Percentiles rank a stretch among this genome's conserved stretches.
Evolutionary conservation across 306 rosid species (phyloP).

Genomic region (Fagus sylvatica): DNA sequence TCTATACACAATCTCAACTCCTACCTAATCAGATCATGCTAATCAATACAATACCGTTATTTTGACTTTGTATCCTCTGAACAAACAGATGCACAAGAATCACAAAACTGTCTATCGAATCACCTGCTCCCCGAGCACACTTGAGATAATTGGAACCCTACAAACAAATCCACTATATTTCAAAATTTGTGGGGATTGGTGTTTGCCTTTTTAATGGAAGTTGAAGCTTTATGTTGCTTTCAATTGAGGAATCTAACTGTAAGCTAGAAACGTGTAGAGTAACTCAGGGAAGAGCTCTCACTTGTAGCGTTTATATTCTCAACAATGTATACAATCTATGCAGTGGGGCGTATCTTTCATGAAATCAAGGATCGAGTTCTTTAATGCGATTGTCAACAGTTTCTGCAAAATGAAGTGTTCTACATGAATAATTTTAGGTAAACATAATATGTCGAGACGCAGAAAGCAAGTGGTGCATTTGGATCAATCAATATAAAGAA

Average conservation of each 20-base stretch:
- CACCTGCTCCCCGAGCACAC: constrained; percentile 23
- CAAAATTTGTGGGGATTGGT: constrained; percentile 2
- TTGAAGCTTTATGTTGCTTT: constrained; percentile 27
- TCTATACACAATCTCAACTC: constrained; percentile 8
- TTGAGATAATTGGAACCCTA: constrained; percentile 24
- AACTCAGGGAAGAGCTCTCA: constrained; percentile 19
- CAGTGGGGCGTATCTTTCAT: constrained; percentile 19
- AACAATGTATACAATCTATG: constrained; percentile 20
- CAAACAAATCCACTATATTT: constrained; percentile 5
- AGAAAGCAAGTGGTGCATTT: neutral
- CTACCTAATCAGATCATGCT: constrained; percentile 8
- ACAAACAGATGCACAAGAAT: constrained; percentile 26
- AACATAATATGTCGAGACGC: neutral
- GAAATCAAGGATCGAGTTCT: constrained; percentile 17
- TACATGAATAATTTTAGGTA: neutral
- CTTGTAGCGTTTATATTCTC: constrained; percentile 26
- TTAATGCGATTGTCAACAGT: neutral
- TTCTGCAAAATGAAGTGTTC: neutral
- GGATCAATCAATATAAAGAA: no score
- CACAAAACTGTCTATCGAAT: constrained; percentile 15
- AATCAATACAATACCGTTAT: constrained; percentile 6
- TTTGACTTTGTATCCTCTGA: constrained; percentile 16
- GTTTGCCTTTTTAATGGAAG: constrained; percentile 19
- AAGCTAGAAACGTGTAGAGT: constrained; percentile 25
- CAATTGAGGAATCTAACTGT: constrained; percentile 24